phyloP scores from a whole-genome alignment of 305 asterid genomes.

The Fraxinus xanthoxyloides region DNA sequence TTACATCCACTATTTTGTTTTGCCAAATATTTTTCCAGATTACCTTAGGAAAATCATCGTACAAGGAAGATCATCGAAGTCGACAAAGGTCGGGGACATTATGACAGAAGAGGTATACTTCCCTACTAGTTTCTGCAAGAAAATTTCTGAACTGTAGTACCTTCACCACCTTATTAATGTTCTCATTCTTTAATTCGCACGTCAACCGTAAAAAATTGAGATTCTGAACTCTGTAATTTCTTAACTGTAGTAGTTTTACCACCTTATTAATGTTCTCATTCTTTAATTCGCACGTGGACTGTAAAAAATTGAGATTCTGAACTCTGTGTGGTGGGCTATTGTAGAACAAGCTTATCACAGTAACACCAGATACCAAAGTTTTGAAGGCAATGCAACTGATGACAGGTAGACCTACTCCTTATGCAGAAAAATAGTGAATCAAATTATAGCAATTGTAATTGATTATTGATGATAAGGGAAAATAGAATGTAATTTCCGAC shows the following conservation, averaged over 20 bases:
- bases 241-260: not conserved
- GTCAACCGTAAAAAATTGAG: not conserved
- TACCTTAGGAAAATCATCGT: slow-evolving; percentile 95
- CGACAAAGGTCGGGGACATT: slow-evolving; percentile 96
- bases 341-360: slow-evolving; percentile 95
- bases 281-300: not conserved
- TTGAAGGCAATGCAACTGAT: slow-evolving; percentile 36
- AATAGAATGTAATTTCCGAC: not conserved
- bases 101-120: slow-evolving; percentile 92
- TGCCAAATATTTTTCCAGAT: slow-evolving; percentile 40
- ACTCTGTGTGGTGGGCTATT: not conserved
- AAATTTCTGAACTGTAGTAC: not conserved
- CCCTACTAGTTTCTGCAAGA: not conserved
- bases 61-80: slow-evolving; percentile 95
- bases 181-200: not conserved
- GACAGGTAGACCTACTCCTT: slow-evolving; percentile 59
- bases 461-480: not conserved
- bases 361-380: slow-evolving; percentile 84
- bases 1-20: not conserved
- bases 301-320: slow-evolving; percentile 3
- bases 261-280: not conserved
- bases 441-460: not conserved
- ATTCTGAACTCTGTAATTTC: slow-evolving; percentile 12
- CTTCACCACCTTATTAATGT: not conserved
- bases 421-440: not conserved